phyloP scores from a whole-genome alignment of 257 asterid species.

The Jaltomata sinuosa region DNA sequence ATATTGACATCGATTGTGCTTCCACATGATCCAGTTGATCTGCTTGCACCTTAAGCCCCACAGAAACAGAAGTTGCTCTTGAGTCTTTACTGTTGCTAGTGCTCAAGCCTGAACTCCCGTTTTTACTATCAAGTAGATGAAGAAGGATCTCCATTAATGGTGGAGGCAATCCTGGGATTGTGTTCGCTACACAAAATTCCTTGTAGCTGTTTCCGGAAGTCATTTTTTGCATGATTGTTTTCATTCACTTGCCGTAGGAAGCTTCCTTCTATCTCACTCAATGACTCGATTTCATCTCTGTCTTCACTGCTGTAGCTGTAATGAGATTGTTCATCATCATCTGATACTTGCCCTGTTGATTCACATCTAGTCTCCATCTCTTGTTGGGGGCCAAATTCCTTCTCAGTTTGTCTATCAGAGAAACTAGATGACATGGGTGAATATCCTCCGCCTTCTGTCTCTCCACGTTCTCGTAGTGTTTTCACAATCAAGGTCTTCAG shows the following conservation, averaged over 20 bases:
- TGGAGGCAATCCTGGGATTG: constrained; percentile 31
- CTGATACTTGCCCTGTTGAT: constrained; percentile 43
- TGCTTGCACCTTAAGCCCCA: constrained; percentile 12
- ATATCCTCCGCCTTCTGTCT: constrained; percentile 38
- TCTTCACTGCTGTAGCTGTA: constrained; percentile 39
- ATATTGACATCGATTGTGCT: constrained; percentile 9
- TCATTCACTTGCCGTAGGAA: constrained; percentile 62
- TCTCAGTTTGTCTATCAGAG: constrained; percentile 23
- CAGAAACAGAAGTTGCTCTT: constrained; percentile 18
- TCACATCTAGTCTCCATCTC: constrained; percentile 69
- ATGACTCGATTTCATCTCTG: constrained; percentile 49
- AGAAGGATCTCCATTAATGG: constrained; percentile 27
- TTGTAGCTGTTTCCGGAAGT: constrained; percentile 66
- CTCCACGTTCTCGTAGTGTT: constrained; percentile 68
- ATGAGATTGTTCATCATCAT: constrained; percentile 24
- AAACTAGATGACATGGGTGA: constrained; percentile 56
- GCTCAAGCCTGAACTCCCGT: constrained; percentile 35
- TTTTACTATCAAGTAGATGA: constrained; percentile 35
- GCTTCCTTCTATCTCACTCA: constrained; percentile 73
- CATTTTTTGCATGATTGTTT: constrained; percentile 64
- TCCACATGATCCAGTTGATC: not conserved
- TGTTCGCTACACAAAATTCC: constrained; percentile 54
- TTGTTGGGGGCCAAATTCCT: constrained; percentile 53
- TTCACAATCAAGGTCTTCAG: constrained; percentile 72
- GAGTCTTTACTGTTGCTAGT: constrained; percentile 57